Evolutionary conservation across 202 grass and related monocot species (phyloP).

Genomic region (Saccharum hybrid): DNA sequence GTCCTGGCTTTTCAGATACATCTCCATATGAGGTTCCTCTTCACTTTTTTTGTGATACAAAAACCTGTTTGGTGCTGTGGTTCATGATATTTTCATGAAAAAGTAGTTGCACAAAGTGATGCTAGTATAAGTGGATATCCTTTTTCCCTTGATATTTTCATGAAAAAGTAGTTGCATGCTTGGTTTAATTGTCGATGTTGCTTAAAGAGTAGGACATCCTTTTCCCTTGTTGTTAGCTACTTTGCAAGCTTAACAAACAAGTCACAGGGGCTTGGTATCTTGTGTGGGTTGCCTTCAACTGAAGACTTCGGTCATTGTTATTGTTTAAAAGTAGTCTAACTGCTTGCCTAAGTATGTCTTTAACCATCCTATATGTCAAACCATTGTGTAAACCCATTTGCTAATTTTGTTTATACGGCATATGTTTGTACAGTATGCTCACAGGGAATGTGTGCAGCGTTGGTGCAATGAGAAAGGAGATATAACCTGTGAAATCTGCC

Average conservation of each 20-base stretch:
- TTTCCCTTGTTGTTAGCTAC: conserved; percentile 41
- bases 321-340: conserved; percentile 34
- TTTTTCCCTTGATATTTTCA: conserved; percentile 30
- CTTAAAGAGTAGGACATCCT: conserved; percentile 40
- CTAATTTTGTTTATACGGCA: conserved; percentile 31
- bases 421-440: conserved; percentile 65
- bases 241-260: conserved; percentile 46
- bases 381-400: neutral
- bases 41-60: conserved; percentile 8
- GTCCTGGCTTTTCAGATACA: neutral
- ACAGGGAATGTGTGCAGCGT: conserved; percentile 84
- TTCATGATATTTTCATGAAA: conserved; percentile 34
- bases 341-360: neutral
- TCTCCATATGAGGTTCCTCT: neutral
- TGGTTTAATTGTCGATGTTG: conserved; percentile 39
- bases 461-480: conserved; percentile 98
- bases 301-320: conserved; percentile 29
- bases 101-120: conserved; percentile 17
- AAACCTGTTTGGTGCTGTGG: conserved; percentile 28
- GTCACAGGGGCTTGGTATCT: conserved; percentile 30
- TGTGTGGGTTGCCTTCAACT: conserved; percentile 30
- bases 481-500: conserved; percentile 87
- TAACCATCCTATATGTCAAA: conserved; percentile 1
- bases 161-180: conserved; percentile 1
- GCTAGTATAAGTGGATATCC: conserved; percentile 6